Base-by-base conservation (phyloP, 768 basidiomycete species). In the Boletus speciosus region DNA sequence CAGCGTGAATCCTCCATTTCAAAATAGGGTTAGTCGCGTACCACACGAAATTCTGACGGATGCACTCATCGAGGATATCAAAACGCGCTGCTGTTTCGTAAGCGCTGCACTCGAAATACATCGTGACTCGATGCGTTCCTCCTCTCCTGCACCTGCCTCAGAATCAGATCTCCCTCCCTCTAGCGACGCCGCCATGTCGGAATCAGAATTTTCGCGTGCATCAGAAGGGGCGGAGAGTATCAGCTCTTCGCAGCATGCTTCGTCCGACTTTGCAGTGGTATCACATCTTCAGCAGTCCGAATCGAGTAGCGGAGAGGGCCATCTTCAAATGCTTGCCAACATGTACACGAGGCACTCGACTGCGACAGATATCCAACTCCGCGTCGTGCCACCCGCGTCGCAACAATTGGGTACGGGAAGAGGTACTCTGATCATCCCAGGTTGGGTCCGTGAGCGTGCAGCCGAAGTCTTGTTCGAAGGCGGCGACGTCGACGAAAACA, bases 371-470 rank as follows among this genome's bases (percentile, higher is more conserved):
- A 71, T 93, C 40, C 79, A 78, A 6, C 79, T 92, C 71, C 79
- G 77, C 3, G 88, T 92, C 21, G 71, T 76, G 15, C 88, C 89
- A 29, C 87, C 90, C 7, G 66, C 72, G 3, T 74, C 80, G 12
- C 86, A 88, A 62, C 85, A 84, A 60, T 73, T 76, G 12, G 86
- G 88, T 1, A 86, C 87, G 1, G 90, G 90, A 3, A 74, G 79
- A 8, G 93, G 90, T 0, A 92, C 86, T 0, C 69, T 97, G 43
- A 76, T 90, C 42, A 82, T 98, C 41, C 96, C 96, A 1, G 96
- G 96, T 3, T 99, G 97, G 97, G 79, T 99, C 38, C 74, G 96
- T 40, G 96, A 98, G 67, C 79, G 95, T 14, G 88, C 88, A 1
- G 85, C 94, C 1, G 97, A 98, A 69, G 80, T 96, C 6, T 73